Evolutionary conservation across 83 land plant species (phyloP).

Genomic region (Thuja plicata): DNA sequence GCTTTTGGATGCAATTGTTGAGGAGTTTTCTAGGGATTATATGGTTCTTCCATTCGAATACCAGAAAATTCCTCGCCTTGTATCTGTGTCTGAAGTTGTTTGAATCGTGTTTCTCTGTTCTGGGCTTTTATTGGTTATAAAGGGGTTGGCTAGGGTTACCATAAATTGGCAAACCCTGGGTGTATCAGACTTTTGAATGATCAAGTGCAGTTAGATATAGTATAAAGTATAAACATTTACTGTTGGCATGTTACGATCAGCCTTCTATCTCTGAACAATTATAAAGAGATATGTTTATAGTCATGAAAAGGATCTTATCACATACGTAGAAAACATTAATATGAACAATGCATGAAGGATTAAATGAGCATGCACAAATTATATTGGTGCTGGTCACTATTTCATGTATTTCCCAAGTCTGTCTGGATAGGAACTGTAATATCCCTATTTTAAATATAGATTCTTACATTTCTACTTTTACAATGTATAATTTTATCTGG

Average conservation of each 20-base stretch:
- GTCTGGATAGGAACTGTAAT: neutral
- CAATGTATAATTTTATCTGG: too few relatives aligned
- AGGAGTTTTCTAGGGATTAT: slow-evolving; percentile 43
- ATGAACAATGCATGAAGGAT: neutral
- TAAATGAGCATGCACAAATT: neutral
- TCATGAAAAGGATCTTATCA: neutral
- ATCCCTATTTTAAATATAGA: too few relatives aligned
- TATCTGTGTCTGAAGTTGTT: slow-evolving; percentile 14
- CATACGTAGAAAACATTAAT: neutral
- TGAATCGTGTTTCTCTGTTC: neutral
- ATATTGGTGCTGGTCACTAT: neutral
- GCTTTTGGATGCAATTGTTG: slow-evolving; percentile 29
- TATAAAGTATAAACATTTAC: neutral
- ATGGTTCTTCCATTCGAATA: slow-evolving; percentile 37
- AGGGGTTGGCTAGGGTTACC: neutral
- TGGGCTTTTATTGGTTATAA: neutral
- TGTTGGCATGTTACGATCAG: neutral
- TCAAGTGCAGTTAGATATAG: neutral
- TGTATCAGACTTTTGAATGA: neutral
- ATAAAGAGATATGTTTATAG: neutral
- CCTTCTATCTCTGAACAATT: neutral
- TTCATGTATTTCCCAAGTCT: neutral
- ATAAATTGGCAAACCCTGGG: neutral
- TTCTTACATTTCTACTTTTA: neutral
- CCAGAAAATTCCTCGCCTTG: slow-evolving; percentile 35